Evolutionary conservation across 2,329 filamentous ascomycete genomes (phyloP).

Genomic region (Fusarium euwallaceae): DNA sequence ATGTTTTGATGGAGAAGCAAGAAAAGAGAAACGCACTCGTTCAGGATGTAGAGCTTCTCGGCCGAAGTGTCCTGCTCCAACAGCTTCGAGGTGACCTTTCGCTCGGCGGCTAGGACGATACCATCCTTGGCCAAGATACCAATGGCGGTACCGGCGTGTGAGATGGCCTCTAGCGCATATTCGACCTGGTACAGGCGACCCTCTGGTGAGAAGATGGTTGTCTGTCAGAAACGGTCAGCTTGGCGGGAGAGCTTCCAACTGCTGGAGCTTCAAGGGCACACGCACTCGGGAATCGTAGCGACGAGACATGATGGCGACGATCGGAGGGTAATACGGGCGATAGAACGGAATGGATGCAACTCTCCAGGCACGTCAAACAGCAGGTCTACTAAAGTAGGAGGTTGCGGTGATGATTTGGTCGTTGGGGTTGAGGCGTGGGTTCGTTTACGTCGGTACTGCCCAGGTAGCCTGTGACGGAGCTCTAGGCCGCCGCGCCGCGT

Average conservation of each 20-base stretch:
- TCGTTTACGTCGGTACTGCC: conserved; percentile 40
- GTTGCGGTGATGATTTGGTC: conserved; percentile 36
- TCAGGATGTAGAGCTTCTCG: conserved; percentile 99
- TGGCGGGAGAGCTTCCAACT: conserved; percentile 36
- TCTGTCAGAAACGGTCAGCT: conserved; percentile 67
- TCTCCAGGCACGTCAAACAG: conserved; percentile 11
- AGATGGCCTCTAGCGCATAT: conserved; percentile 99
- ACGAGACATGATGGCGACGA: conserved; percentile 80
- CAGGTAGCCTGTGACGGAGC: conserved; percentile 50
- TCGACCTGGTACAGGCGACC: conserved; percentile 99
- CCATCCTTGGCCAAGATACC: conserved; percentile 98
- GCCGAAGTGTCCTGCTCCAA: conserved; percentile 99
- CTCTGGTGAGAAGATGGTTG: conserved; percentile 99
- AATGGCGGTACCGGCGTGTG: conserved; percentile 95
- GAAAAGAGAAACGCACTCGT: conserved; percentile 78
- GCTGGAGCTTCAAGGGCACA: conserved; percentile 47
- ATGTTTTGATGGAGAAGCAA: background rate
- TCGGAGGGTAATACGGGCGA: conserved; percentile 6
- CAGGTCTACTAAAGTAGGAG: conserved; percentile 24
- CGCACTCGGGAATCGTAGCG: conserved; percentile 96
- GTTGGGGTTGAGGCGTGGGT: conserved; percentile 40
- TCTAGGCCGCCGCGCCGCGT: conserved; percentile 59
- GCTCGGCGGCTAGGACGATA: conserved; percentile 96
- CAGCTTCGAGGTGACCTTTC: conserved; percentile 99
- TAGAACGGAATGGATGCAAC: background rate